A percentile compares a stretch with the other conserved stretches of the same genome.
Evolutionary conservation across 768 basidiomycete species (phyloP).

Genomic region (Mycena alexandri): DNA sequence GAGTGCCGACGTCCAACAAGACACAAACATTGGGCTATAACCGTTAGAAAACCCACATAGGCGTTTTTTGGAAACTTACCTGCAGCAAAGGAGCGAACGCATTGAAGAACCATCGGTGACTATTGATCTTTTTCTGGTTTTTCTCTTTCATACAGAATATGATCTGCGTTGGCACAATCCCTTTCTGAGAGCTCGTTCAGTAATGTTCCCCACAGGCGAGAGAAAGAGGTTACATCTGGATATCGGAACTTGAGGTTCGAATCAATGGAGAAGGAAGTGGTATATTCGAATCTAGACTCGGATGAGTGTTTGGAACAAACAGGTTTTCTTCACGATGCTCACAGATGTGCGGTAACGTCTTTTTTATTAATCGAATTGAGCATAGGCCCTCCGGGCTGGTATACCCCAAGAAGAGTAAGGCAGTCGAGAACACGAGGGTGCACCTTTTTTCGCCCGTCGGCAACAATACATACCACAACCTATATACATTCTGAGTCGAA

Average conservation of each 20-base stretch:
- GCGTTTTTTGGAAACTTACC: constrained; percentile 12
- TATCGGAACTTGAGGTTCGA: constrained; percentile 36
- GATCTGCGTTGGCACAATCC: constrained; percentile 89
- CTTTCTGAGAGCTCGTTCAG: constrained; percentile 57
- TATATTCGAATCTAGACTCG: constrained; percentile 78
- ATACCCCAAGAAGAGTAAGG: constrained; percentile 92
- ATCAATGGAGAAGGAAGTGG: constrained; percentile 84
- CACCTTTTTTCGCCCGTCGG: constrained; percentile 86
- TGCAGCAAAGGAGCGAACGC: constrained; percentile 86
- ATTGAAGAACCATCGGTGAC: constrained; percentile 96
- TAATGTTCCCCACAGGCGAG: too few relatives aligned
- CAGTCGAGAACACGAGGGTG: constrained; percentile 91
- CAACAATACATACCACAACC: constrained; percentile 94
- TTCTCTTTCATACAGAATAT: constrained; percentile 94
- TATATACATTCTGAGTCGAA: constrained; percentile 42
- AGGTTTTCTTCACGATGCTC: neutral
- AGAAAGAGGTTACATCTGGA: constrained; percentile 27
- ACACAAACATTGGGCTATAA: constrained; percentile 86
- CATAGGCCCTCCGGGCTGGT: constrained; percentile 75
- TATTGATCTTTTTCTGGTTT: constrained; percentile 97
- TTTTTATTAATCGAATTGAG: constrained; percentile 78
- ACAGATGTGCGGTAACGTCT: constrained; percentile 66
- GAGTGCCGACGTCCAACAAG: constrained; percentile 85
- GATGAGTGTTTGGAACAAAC: neutral
- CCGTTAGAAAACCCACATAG: neutral